phyloP scores from a whole-genome alignment of 371 early-diverging fungal species.

The Syncephalastrum sp. region DNA sequence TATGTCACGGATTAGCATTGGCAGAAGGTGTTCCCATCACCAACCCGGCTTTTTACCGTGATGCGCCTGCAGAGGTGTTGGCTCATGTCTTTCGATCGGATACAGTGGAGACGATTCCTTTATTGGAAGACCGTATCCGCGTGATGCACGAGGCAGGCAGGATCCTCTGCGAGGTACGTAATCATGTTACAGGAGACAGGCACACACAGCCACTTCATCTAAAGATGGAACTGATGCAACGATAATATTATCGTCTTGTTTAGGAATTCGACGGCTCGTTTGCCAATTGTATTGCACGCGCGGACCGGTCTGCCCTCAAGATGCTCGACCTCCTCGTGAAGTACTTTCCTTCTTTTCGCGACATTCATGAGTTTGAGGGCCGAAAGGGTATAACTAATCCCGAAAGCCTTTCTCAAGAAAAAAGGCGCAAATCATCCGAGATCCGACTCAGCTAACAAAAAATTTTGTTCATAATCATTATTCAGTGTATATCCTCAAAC shows the following conservation, averaged over 20 bases:
- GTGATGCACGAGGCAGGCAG: constrained; percentile 72
- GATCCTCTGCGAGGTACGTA: constrained; percentile 58
- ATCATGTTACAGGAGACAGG: background rate
- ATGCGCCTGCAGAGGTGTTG: constrained; percentile 46
- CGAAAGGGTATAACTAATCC: constrained; percentile 41
- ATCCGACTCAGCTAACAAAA: background rate
- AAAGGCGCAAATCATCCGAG: too few species aligned
- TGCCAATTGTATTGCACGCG: constrained; percentile 54
- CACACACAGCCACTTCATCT: background rate
- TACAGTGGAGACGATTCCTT: constrained; percentile 60
- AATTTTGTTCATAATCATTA: background rate
- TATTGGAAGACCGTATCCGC: constrained; percentile 61
- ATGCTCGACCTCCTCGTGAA: constrained; percentile 59
- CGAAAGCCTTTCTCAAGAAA: too few species aligned
- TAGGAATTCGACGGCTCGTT: constrained; percentile 74
- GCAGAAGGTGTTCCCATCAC: constrained; percentile 66
- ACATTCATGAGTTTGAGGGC: constrained; percentile 61
- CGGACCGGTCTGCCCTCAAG: constrained; percentile 53
- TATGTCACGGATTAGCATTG: constrained; percentile 39
- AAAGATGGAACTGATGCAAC: background rate
- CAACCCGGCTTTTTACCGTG: constrained; percentile 49
- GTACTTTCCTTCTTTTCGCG: constrained; percentile 75
- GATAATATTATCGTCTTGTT: constrained; percentile 1
- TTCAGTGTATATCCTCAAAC: constrained; percentile 72
- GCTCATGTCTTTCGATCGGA: constrained; percentile 65